These are phyloP conservation scores for Trichoderma oligosporum DNA, from an alignment of 2,329 filamentous ascomycete species.

Conservation along the genomic window DNA sequence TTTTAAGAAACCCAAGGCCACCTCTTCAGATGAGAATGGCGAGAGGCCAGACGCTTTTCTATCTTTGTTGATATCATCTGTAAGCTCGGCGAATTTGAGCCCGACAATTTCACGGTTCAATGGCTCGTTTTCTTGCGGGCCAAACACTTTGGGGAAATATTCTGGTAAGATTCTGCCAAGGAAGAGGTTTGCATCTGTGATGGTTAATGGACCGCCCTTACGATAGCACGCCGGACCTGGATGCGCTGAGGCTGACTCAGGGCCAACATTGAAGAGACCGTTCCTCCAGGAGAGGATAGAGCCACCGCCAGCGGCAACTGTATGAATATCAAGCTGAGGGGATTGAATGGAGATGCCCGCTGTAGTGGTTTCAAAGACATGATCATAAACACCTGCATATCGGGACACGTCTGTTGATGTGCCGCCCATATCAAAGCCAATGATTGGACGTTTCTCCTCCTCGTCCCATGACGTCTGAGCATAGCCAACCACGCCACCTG, in stretches of 20 bases:
- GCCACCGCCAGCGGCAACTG: slow-evolving; percentile 73
- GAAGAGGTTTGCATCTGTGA: slow-evolving; percentile 69
- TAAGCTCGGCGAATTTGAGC: slow-evolving; percentile 41
- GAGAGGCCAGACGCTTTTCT: slow-evolving; percentile 26
- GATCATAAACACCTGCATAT: slow-evolving; percentile 49
- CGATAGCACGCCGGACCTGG: slow-evolving; percentile 70
- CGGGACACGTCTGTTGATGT: slow-evolving; percentile 72
- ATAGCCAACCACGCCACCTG: slow-evolving; percentile 75
- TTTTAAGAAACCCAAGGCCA: slow-evolving; percentile 37
- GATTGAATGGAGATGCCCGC: slow-evolving; percentile 75
- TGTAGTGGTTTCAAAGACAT: slow-evolving; percentile 68
- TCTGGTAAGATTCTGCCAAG: slow-evolving; percentile 58
- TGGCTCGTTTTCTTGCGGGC: slow-evolving; percentile 24
- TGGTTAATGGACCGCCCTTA: slow-evolving; percentile 67
- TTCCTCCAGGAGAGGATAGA: slow-evolving; percentile 67
- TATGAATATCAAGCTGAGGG: slow-evolving; percentile 78
- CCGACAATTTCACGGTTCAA: slow-evolving; percentile 41
- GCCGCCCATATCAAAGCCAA: slow-evolving; percentile 71
- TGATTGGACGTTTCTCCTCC: slow-evolving; percentile 63
- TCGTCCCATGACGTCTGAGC: slow-evolving; percentile 69
- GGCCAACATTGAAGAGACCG: slow-evolving; percentile 68
- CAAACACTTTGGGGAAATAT: slow-evolving; percentile 64
- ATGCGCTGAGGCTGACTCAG: slow-evolving; percentile 66
- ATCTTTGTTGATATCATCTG: slow-evolving; percentile 40
- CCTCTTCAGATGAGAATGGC: slow-evolving; percentile 33